Evolutionary conservation across 495 filamentous ascomycete species (phyloP).

Genomic region (Aspergillus carlsbadensis): DNA sequence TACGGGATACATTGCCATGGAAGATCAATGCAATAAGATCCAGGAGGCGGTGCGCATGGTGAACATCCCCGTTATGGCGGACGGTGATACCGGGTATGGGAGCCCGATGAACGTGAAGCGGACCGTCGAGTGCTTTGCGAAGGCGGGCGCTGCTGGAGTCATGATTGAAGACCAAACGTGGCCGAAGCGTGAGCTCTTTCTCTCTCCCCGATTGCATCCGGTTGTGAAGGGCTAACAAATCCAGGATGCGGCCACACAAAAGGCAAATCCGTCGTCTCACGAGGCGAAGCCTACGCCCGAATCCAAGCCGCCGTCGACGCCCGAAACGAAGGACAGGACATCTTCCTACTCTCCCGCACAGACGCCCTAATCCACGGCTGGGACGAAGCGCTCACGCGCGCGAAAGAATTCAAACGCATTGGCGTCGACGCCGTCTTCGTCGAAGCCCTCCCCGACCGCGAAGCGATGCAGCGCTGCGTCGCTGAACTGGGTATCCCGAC

Average conservation of each 20-base stretch:
- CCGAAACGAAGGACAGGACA: constrained; percentile 38
- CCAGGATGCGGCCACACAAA: constrained; percentile 47
- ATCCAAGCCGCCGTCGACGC: constrained; percentile 41
- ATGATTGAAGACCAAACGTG: constrained; percentile 46
- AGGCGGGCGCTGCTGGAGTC: constrained; percentile 36
- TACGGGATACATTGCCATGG: constrained; percentile 44
- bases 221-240: too few relatives aligned
- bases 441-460: constrained; percentile 41
- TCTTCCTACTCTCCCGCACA: constrained; percentile 43
- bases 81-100: constrained; percentile 43
- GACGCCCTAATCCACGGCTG: constrained; percentile 37
- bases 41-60: constrained; percentile 32
- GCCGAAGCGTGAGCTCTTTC: constrained; percentile 30
- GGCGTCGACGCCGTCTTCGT: constrained; percentile 42
- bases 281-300: constrained; percentile 40
- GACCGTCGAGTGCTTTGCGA: constrained; percentile 39
- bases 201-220: too few relatives aligned
- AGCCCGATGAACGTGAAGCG: constrained; percentile 43
- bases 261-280: constrained; percentile 41
- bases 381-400: constrained; percentile 39
- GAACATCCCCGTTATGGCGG: constrained; percentile 38
- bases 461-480: constrained; percentile 35
- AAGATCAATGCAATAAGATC: constrained; percentile 42
- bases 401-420: constrained; percentile 34
- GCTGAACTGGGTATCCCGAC: constrained; percentile 36